Conservation (phyloP, 305 asterid genomes). For the Rubia tinctorum region DNA sequence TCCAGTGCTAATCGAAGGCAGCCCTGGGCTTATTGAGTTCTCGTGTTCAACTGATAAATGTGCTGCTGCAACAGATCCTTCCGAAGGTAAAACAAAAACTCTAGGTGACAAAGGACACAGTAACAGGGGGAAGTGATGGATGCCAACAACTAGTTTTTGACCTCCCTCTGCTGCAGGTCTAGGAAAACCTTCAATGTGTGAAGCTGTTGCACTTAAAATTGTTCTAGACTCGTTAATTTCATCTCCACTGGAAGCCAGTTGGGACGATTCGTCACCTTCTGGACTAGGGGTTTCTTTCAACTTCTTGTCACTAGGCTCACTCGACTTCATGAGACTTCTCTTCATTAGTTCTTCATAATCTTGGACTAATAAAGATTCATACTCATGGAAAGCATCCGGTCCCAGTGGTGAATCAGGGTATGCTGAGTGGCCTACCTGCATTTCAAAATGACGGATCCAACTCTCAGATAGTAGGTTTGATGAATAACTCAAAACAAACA, state of each 20-base stretch:
- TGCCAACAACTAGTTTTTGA: constrained; percentile 58
- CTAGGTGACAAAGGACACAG: constrained; percentile 86
- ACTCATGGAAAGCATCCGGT: constrained; percentile 90
- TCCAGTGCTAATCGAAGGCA: constrained; percentile 86
- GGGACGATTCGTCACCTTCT: constrained; percentile 79
- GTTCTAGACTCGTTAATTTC: constrained; percentile 36
- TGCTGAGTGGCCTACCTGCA: constrained; percentile 86
- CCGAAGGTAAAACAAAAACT: constrained; percentile 95
- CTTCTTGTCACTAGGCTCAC: constrained; percentile 28
- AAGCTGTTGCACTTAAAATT: constrained; percentile 34
- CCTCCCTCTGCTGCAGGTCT: constrained; percentile 44
- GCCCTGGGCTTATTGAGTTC: constrained; percentile 80
- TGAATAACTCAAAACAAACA: background rate
- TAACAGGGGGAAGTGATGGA: constrained; percentile 84
- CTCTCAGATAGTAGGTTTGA: background rate
- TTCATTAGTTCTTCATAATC: constrained; percentile 83
- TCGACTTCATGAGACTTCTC: constrained; percentile 37
- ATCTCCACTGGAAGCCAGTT: constrained; percentile 50
- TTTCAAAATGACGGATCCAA: constrained; percentile 18
- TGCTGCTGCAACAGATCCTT: constrained; percentile 92
- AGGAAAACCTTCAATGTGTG: constrained; percentile 34
- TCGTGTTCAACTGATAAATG: constrained; percentile 65
- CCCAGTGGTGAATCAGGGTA: constrained; percentile 98
- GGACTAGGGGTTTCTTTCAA: constrained; percentile 32
- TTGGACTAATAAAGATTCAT: constrained; percentile 79